These are phyloP conservation scores for Calvatia gigantea DNA, from an alignment of 768 basidiomycete genomes.

Conservation along the genomic window DNA sequence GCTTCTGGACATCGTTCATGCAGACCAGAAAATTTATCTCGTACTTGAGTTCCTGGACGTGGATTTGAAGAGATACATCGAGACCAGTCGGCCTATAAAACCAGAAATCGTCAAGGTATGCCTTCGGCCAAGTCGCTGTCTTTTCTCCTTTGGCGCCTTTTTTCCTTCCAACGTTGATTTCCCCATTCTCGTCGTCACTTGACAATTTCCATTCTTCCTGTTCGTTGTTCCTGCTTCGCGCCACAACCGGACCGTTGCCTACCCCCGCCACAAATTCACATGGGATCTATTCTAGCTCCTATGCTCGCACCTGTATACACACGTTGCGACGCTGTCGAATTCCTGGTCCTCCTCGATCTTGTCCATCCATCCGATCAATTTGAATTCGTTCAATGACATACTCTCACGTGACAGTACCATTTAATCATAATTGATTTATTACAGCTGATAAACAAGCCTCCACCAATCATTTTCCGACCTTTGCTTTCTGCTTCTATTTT, in stretches of 20 bases:
- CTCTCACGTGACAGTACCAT: constrained; percentile 27
- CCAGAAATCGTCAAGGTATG: constrained; percentile 82
- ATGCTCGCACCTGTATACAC: too few species aligned
- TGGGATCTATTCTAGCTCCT: too few species aligned
- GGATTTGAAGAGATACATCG: constrained; percentile 97
- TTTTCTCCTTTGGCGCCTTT: neutral
- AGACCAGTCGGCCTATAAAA: constrained; percentile 78
- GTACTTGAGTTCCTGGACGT: constrained; percentile 98
- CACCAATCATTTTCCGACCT: too few species aligned
- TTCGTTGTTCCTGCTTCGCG: neutral
- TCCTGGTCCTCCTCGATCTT: too few species aligned
- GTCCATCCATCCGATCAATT: too few species aligned
- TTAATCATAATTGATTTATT: constrained; percentile 14
- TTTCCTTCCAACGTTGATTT: too few species aligned
- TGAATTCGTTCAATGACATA: too few species aligned
- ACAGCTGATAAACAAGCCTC: neutral
- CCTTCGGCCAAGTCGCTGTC: constrained; percentile 30
- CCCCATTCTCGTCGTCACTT: constrained; percentile 3
- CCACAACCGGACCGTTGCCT: neutral
- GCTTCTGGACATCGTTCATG: constrained; percentile 93
- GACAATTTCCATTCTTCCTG: constrained; percentile 3
- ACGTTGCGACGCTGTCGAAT: too few species aligned
- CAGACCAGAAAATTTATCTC: constrained; percentile 94
- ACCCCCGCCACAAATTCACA: too few species aligned
- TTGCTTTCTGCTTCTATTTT: neutral